Conservation (phyloP, 139 green algal species). For the Coelastrella sp. region DNA sequence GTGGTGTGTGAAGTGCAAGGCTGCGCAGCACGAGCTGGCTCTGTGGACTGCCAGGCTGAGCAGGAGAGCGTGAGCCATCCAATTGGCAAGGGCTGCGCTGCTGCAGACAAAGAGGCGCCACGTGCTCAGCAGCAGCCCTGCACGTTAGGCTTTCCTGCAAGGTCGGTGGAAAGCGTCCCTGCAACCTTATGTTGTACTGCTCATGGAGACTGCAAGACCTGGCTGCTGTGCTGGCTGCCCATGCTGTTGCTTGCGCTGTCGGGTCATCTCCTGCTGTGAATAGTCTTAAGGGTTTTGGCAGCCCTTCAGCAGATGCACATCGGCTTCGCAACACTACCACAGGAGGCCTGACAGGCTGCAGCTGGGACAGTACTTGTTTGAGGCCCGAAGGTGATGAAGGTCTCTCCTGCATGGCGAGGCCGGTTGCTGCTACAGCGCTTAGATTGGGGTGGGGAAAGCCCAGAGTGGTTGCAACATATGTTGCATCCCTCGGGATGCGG, state of each 20-base stretch:
- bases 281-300: neutral
- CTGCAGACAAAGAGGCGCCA: neutral
- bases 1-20: neutral
- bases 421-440: neutral
- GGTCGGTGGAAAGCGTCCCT: neutral
- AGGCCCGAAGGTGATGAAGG: neutral
- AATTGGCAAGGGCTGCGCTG: neutral
- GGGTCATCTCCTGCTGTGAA: too few species aligned
- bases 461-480: neutral
- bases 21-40: slow-evolving; percentile 19
- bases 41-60: slow-evolving; percentile 17
- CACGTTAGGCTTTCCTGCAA: neutral
- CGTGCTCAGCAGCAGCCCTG: neutral
- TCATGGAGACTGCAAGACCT: neutral
- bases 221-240: neutral
- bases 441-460: neutral
- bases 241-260: neutral
- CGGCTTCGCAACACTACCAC: neutral
- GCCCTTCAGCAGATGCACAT: neutral
- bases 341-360: slow-evolving; percentile 5
- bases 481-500: neutral
- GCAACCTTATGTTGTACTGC: neutral
- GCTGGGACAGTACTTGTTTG: slow-evolving; percentile 23
- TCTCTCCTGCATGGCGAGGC: neutral
- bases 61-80: neutral